Conservation (phyloP, 2,329 filamentous ascomycete genomes). For the Trichoderma koningiopsis region DNA sequence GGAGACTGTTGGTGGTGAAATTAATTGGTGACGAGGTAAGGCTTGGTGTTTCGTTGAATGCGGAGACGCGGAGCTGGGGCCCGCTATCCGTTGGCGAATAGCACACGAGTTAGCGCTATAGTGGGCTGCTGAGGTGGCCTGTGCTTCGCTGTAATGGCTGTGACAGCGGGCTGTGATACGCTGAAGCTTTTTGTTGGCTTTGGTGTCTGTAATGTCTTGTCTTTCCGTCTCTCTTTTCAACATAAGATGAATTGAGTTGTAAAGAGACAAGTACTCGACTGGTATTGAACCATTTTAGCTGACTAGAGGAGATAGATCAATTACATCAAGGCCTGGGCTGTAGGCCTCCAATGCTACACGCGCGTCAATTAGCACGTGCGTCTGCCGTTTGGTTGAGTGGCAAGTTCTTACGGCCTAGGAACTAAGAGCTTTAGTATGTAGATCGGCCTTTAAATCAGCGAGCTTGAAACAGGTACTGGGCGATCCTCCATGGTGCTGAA, state of each 20-base stretch:
- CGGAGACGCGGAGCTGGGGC: conserved; percentile 23
- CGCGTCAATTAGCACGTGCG: neutral
- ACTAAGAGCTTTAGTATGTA: neutral
- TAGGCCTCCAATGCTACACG: neutral
- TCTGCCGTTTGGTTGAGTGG: neutral
- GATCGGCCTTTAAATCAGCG: neutral
- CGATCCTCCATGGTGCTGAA: neutral
- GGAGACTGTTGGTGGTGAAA: neutral
- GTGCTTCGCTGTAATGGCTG: neutral
- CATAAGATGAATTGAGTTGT: neutral
- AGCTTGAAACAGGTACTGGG: neutral
- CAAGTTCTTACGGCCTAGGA: neutral
- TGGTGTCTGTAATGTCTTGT: neutral
- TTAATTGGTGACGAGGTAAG: conserved; percentile 2
- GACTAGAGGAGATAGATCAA: neutral
- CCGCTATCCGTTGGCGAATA: conserved; percentile 15
- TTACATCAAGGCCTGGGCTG: neutral
- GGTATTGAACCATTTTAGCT: neutral
- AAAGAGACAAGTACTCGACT: neutral
- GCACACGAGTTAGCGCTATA: neutral
- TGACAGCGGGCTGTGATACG: conserved; percentile 10
- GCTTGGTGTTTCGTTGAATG: neutral
- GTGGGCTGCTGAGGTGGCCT: neutral
- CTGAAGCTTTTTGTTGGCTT: neutral
- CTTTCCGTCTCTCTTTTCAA: neutral